These are phyloP conservation scores for Coprinellus micaceus DNA, from an alignment of 768 basidiomycete genomes.

Conservation along the genomic window DNA sequence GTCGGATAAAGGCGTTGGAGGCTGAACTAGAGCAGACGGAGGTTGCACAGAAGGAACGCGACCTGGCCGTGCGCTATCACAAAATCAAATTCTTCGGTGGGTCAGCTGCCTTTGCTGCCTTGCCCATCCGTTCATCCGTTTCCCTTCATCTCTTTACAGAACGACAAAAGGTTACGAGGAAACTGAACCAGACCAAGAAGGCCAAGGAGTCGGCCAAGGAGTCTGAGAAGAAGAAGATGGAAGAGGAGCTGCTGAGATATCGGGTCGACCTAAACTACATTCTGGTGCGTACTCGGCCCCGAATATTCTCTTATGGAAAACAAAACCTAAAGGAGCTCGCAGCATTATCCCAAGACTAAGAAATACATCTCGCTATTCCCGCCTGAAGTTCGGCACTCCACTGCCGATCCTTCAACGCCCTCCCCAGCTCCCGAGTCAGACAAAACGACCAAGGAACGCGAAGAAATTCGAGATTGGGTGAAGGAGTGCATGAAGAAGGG, in stretches of 20 bases:
- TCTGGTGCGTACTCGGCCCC: constrained; percentile 44
- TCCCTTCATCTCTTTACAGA: constrained; percentile 42
- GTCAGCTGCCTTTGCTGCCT: constrained; percentile 13
- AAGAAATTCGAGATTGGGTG: constrained; percentile 59
- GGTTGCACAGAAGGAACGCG: constrained; percentile 60
- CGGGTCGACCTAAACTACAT: constrained; percentile 92
- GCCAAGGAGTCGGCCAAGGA: constrained; percentile 36
- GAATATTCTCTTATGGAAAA: not conserved
- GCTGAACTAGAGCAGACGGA: constrained; percentile 67
- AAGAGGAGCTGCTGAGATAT: constrained; percentile 51
- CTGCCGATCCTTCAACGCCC: constrained; percentile 18
- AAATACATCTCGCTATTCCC: constrained; percentile 93
- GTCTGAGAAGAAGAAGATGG: constrained; percentile 38
- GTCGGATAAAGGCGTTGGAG: constrained; percentile 72
- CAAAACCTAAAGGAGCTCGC: not conserved
- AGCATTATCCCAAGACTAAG: constrained; percentile 82
- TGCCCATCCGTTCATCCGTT: not conserved
- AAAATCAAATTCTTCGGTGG: constrained; percentile 93
- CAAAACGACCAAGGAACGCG: constrained; percentile 48
- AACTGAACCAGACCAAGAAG: constrained; percentile 67
- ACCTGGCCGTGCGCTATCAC: constrained; percentile 77
- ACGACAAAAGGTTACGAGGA: constrained; percentile 80
- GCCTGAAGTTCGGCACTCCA: constrained; percentile 48
- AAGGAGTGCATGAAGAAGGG: constrained; percentile 57
- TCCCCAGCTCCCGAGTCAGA: constrained; percentile 23